Evolutionary conservation across 1,284 basidiomycete genomes (phyloP), one percentile per base, ranked within the genome.

Genomic region (Ustilago tritici): DNA sequence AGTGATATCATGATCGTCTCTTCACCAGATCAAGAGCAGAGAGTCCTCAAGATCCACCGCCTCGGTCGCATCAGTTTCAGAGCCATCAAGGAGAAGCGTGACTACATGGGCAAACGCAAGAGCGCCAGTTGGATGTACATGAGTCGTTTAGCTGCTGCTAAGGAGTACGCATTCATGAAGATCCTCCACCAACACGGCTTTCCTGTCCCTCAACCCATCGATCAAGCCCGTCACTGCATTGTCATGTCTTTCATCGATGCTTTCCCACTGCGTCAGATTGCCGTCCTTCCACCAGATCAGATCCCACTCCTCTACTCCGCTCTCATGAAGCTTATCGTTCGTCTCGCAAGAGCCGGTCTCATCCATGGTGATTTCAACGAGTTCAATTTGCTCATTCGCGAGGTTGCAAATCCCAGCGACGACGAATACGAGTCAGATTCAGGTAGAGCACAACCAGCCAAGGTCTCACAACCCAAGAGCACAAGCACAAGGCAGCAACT

Each of bases 41-140:
- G 95, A 88, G 93, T 97, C 5, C 88, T 98, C 68, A 99, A 98
- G 87, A 89, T 98, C 47, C 95, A 98, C 86, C 90, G 96, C 53
- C 90, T 99, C 38, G 96, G 96, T 32, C 92, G 96, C 49, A 92
- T 98, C 82, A 98, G 95, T 0, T 99, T 99, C 88, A 92, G 96
- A 59, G 92, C 94, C 0, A 95, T 99, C 88, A 99, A 99, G 88
- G 91, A 92, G 81, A 99, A 99, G 87, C 90, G 96, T 76, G 97
- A 99, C 86, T 99, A 99, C 87, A 89, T 99, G 78, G 94, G 95
- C 35, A 97, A 96, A 87, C 90, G 96, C 43, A 95, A 95, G 87
- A 94, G 93, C 40, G 95, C 95, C 0, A 96, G 94, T 35, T 99
- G 96, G 96, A 98, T 99, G 95, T 99, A 98, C 88, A 95, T 99